Evolutionary conservation across 306 rosid species (phyloP).

Genomic region (Cucurbita maxima): DNA sequence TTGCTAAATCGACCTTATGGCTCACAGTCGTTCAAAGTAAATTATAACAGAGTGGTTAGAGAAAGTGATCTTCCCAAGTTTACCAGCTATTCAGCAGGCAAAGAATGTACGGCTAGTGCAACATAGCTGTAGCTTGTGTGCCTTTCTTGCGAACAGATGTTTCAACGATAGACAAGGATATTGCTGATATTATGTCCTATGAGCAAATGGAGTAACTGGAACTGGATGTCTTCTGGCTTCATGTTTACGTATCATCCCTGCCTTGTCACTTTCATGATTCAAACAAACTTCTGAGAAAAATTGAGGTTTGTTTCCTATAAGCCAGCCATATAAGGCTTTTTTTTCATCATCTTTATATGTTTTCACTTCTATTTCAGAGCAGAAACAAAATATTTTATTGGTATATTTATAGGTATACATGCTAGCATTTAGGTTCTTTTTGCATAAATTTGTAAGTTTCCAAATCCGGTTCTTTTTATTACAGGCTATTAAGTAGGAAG

Average conservation of each 20-base stretch:
- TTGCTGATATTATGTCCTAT: slow-evolving; percentile 6
- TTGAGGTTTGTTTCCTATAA: slow-evolving; percentile 4
- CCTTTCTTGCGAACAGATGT: slow-evolving; percentile 15
- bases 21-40: slow-evolving; percentile 85
- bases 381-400: background rate
- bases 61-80: slow-evolving; percentile 61
- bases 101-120: slow-evolving; percentile 71
- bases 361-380: background rate
- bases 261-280: slow-evolving; percentile 8
- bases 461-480: background rate
- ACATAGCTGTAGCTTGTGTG: slow-evolving; percentile 19
- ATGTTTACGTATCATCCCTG: background rate
- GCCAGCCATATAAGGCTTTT: background rate
- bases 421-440: background rate
- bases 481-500: background rate
- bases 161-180: slow-evolving; percentile 18
- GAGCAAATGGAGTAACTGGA: background rate
- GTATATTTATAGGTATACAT: background rate
- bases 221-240: slow-evolving; percentile 5
- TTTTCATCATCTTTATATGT: background rate
- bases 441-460: background rate
- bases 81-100: slow-evolving; percentile 38
- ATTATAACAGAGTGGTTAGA: slow-evolving; percentile 67
- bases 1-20: slow-evolving; percentile 82
- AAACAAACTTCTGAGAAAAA: background rate